Evolutionary conservation across 1,284 basidiomycete genomes (phyloP).

Genomic region (Porogramme epimiltina): DNA sequence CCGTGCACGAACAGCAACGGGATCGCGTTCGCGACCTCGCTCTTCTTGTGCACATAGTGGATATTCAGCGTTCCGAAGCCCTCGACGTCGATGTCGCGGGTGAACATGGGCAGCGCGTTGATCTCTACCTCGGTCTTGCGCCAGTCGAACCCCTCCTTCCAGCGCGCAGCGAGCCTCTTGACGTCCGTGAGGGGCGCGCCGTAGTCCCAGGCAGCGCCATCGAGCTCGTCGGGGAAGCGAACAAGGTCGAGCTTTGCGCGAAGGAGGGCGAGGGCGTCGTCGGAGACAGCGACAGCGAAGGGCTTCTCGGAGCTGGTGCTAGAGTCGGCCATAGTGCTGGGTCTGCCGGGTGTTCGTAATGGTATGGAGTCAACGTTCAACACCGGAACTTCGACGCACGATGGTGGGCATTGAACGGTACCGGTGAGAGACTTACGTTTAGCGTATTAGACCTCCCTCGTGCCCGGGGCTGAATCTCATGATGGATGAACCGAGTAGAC

Average conservation of each 20-base stretch:
- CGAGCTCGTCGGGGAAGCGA: conserved; percentile 44
- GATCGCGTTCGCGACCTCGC: conserved; percentile 36
- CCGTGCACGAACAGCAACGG: conserved; percentile 48
- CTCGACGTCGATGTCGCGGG: conserved; percentile 35
- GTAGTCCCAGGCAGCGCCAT: conserved; percentile 38
- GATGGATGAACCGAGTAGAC: too few relatives aligned
- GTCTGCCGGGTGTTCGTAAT: neutral
- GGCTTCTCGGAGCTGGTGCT: conserved; percentile 8
- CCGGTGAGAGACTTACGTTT: too few relatives aligned
- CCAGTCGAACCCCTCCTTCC: conserved; percentile 46
- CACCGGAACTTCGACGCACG: too few relatives aligned
- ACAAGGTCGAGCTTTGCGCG: conserved; percentile 13
- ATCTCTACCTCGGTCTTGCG: conserved; percentile 32
- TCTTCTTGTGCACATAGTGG: conserved; percentile 46
- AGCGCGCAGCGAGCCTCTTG: conserved; percentile 37
- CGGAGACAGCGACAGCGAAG: conserved; percentile 17
- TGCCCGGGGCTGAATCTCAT: too few relatives aligned
- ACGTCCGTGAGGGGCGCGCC: conserved; percentile 43
- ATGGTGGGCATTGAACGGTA: too few relatives aligned
- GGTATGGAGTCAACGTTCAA: too few relatives aligned
- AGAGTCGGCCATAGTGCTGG: too few relatives aligned
- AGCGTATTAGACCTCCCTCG: too few relatives aligned
- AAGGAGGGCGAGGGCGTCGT: conserved; percentile 14
- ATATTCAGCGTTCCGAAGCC: conserved; percentile 39
- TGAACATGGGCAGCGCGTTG: conserved; percentile 3